A percentile compares a stretch with the other conserved stretches of the same genome.
These are phyloP conservation scores for Melaleuca quinquenervia DNA, from an alignment of 345 rosid species.

Conservation along the genomic window DNA sequence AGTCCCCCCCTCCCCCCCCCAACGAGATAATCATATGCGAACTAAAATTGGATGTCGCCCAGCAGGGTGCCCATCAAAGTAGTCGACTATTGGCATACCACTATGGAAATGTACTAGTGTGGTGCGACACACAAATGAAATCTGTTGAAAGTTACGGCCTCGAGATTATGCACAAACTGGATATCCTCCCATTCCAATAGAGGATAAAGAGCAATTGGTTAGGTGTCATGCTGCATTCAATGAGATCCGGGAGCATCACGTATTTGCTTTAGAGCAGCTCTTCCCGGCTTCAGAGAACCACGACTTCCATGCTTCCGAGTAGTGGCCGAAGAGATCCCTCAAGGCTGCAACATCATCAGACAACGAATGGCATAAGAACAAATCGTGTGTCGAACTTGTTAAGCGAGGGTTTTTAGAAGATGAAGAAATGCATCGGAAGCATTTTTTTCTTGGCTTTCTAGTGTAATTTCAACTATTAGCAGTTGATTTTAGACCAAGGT, in stretches of 20 bases:
- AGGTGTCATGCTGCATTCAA: not conserved
- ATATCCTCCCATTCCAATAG: not conserved
- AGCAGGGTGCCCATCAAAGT: not conserved
- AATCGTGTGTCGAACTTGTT: not conserved
- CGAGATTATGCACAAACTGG: not conserved
- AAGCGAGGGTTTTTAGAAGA: not conserved
- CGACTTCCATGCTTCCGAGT: constrained; percentile 84
- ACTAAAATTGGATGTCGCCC: not conserved
- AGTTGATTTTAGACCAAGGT: not conserved
- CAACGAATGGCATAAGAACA: not conserved
- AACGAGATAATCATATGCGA: not conserved
- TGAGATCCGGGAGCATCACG: not conserved
- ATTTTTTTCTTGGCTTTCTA: not conserved
- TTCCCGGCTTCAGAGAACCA: constrained; percentile 66
- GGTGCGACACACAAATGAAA: not conserved
- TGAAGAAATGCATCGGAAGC: not conserved
- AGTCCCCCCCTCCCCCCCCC: not conserved
- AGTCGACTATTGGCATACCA: not conserved
- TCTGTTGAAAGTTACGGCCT: not conserved
- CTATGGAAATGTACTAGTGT: not conserved
- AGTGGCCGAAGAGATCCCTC: constrained; percentile 76
- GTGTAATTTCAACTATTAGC: not conserved
- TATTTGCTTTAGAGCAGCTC: not conserved
- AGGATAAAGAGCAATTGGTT: not conserved
- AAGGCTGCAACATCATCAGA: constrained; percentile 38